Evolutionary conservation across 768 basidiomycete genomes (phyloP), one percentile per base, ranked within the genome.

Genomic region (Xerocomellus intermedius): DNA sequence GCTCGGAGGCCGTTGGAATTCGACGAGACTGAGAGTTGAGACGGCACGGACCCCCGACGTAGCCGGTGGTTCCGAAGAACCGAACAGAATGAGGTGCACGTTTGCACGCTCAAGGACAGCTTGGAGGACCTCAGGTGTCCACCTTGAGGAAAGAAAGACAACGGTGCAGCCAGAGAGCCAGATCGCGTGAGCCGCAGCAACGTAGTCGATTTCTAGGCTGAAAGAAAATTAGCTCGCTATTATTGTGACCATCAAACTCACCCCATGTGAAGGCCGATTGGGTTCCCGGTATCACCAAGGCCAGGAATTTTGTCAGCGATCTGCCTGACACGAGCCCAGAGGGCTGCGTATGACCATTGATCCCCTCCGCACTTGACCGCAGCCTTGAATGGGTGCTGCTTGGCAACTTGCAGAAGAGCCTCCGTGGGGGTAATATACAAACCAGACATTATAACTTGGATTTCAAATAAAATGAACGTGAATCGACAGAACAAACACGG

Each of bases 341-440:
- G 59, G 49, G 64, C 69, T 43, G 64, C 64, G n/a, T 70, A 69
- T 45, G 66, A 64, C 68, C 68, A 69, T 59, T 59, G 50, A 42
- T 57, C 48, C 39, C 37, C 53, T 56, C 49, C 59, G n/a, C 54
- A 46, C 32, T 54, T 62, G 37, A 70, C 62, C 10, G 66, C 68
- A 43, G 30, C 10, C 28, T 52, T 56, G 50, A 50, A 62, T 16
- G 68, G 68, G 49, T 69, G 59, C 26, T 64, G 54, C 58, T 58
- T 63, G 52, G 69, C 66, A 39, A 68, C 69, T 44, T 68, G 62
- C 42, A 69, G 57, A 38, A 69, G 68, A 22, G 62, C 69, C 50
- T 69, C 68, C 39, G 68, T 70, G 22, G 68, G 69, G 16, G 68
- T 69, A 38, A 59, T 24, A 32, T 53, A 58, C 24, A 45, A 50